phyloP scores from a whole-genome alignment of 345 rosid species.

The Trapa incisa region DNA sequence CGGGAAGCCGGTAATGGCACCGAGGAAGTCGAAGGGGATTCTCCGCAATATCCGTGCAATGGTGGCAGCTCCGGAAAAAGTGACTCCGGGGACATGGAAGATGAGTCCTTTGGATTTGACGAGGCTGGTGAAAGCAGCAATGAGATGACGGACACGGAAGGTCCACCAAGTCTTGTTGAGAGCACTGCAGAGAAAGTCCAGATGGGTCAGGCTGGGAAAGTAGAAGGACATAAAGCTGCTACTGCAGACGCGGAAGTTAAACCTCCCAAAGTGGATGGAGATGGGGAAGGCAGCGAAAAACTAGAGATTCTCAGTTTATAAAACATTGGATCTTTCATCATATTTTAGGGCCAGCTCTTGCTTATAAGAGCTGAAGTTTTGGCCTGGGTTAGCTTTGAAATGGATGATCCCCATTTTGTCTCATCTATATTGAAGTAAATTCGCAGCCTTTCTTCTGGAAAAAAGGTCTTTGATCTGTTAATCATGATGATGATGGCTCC shows the following conservation, averaged over 20 bases:
- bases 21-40: constrained; percentile 8
- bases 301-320: background rate
- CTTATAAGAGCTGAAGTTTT: background rate
- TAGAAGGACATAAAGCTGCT: background rate
- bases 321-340: background rate
- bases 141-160: background rate
- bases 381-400: background rate
- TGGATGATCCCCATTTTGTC: no score
- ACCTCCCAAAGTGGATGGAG: background rate
- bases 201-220: background rate
- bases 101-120: background rate
- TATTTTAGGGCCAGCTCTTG: background rate
- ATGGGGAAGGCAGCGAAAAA: background rate
- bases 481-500: no score
- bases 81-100: background rate
- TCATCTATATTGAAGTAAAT: background rate
- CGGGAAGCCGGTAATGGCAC: constrained; percentile 18
- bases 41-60: background rate
- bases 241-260: background rate
- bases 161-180: background rate
- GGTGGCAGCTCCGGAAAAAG: constrained; percentile 3
- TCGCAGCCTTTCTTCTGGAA: background rate
- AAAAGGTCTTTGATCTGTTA: no score
- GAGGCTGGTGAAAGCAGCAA: constrained; percentile 1
- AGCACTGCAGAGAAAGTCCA: background rate